Percentiles rank a stretch among this genome's conserved stretches.
These are phyloP conservation scores for Moringa oleifera DNA, from an alignment of 345 rosid species.

Conservation along the genomic window DNA sequence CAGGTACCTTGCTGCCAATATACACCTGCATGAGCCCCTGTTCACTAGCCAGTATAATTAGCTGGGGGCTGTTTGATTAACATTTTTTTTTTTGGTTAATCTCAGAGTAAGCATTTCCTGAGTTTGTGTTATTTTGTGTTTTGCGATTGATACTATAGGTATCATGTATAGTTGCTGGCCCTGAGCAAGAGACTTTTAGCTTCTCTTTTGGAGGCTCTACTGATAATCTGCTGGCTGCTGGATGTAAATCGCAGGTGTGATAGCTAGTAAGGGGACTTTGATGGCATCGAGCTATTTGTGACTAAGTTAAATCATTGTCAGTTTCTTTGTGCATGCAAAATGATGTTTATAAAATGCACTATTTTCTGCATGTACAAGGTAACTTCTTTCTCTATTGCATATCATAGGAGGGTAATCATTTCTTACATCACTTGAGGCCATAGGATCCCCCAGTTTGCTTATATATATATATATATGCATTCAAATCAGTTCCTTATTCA, in stretches of 20 bases:
- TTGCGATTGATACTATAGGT: slow-evolving; percentile 37
- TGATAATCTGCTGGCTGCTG: slow-evolving; percentile 73
- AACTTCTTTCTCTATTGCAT: neutral
- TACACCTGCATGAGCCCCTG: too few species aligned
- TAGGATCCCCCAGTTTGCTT: neutral
- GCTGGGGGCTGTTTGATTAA: too few species aligned
- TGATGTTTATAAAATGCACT: neutral
- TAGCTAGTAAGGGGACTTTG: neutral
- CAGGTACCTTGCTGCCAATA: slow-evolving; percentile 32
- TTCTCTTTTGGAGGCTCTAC: slow-evolving; percentile 77
- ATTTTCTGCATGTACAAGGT: neutral
- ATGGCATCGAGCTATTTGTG: neutral
- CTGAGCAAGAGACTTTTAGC: slow-evolving; percentile 64
- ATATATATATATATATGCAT: neutral
- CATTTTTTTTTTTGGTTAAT: neutral
- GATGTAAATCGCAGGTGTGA: slow-evolving; percentile 77
- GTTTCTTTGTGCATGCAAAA: neutral
- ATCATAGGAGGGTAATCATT: neutral
- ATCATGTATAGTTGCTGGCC: slow-evolving; percentile 42
- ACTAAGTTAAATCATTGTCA: neutral
- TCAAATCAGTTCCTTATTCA: neutral
- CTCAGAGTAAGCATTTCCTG: neutral
- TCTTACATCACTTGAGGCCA: neutral
- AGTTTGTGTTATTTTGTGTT: neutral
- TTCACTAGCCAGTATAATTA: too few species aligned